phyloP scores from a whole-genome alignment of 352 stramenopile genomes.

The Pythium grandisporangium region DNA sequence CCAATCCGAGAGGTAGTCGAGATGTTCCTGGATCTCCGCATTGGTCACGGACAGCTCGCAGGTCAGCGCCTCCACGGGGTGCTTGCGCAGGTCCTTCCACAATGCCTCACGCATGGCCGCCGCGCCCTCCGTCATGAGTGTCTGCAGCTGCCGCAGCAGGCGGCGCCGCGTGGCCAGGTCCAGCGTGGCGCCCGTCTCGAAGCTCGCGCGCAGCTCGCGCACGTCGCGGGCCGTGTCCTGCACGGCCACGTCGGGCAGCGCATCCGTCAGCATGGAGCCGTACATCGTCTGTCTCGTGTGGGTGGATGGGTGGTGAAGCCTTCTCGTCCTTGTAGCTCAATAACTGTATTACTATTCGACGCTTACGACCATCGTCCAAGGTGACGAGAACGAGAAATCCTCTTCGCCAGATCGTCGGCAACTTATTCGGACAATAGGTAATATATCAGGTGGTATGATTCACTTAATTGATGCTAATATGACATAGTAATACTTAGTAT shows the following conservation, averaged over 20 bases:
- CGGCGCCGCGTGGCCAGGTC: conserved; percentile 24
- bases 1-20: conserved; percentile 74
- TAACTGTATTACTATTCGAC: no score
- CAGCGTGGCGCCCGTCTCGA: conserved; percentile 32
- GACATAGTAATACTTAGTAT: no score
- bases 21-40: conserved; percentile 60
- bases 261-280: conserved; percentile 7
- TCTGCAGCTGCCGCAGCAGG: conserved; percentile 38
- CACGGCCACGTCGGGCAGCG: conserved; percentile 33
- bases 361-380: no score
- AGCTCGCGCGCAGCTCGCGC: conserved; percentile 33
- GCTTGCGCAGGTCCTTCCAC: conserved; percentile 64
- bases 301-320: no score
- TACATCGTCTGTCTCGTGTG: neutral
- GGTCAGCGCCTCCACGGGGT: conserved; percentile 48
- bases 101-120: conserved; percentile 33
- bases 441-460: no score
- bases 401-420: no score
- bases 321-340: no score
- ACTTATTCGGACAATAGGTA: no score
- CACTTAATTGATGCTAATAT: no score
- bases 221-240: conserved; percentile 48
- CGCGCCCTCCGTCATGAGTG: conserved; percentile 41
- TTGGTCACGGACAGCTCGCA: conserved; percentile 44
- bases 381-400: no score